Evolutionary conservation across 139 green algal species (phyloP).

Genomic region (Astrephomene gubernaculifera): DNA sequence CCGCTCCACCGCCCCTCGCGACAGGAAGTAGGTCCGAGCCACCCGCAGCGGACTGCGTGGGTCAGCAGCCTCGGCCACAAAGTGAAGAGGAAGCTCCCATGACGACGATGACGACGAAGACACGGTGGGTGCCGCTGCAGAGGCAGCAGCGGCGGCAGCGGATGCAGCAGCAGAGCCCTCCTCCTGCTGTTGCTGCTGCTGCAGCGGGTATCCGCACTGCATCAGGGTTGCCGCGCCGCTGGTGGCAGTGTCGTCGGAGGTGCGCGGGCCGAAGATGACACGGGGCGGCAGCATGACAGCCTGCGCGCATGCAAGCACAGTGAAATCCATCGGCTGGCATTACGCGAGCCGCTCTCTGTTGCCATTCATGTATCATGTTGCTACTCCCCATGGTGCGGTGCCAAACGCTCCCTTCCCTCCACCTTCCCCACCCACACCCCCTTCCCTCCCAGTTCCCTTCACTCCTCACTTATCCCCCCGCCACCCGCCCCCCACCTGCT

Average conservation of each 20-base stretch:
- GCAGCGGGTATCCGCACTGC: background rate
- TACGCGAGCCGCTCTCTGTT: too few species aligned
- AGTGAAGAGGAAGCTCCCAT: slow-evolving; percentile 36
- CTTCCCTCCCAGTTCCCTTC: background rate
- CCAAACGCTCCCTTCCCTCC: too few species aligned
- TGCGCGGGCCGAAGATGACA: slow-evolving; percentile 43
- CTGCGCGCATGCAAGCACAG: too few species aligned
- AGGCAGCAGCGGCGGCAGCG: too few species aligned
- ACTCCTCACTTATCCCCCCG: background rate
- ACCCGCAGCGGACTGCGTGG: slow-evolving; percentile 43
- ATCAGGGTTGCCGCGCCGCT: background rate
- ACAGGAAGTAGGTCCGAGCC: slow-evolving; percentile 56
- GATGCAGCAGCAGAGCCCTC: background rate
- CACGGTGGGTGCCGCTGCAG: too few species aligned
- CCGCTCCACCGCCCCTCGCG: slow-evolving; percentile 1
- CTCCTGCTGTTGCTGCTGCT: background rate
- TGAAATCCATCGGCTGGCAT: too few species aligned
- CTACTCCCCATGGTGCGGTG: too few species aligned
- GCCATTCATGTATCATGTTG: too few species aligned
- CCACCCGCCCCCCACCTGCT: slow-evolving; percentile 16
- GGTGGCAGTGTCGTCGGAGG: slow-evolving; percentile 42
- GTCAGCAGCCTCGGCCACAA: slow-evolving; percentile 57
- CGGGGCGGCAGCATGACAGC: slow-evolving; percentile 53
- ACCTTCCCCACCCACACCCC: background rate
- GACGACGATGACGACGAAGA: too few species aligned